These are phyloP conservation scores for Penicillium steckii DNA, from an alignment of 495 filamentous ascomycete genomes.

Conservation along the genomic window DNA sequence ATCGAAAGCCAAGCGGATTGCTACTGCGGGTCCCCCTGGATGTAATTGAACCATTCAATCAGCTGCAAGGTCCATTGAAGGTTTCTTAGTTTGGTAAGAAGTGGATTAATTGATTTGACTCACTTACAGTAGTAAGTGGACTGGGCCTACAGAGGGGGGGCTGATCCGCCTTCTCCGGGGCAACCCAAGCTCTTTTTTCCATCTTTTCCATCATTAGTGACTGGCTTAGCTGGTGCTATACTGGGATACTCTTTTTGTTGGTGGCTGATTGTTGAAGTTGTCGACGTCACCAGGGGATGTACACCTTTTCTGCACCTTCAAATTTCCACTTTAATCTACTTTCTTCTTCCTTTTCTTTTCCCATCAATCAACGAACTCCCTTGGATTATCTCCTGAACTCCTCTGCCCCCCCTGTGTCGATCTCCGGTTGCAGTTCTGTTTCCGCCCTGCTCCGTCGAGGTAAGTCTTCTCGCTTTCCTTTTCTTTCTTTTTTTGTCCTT, in stretches of 20 bases:
- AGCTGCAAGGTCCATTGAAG: not conserved
- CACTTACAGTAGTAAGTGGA: too few species aligned
- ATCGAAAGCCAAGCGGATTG: not conserved
- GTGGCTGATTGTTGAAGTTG: too few species aligned
- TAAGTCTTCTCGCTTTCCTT: constrained; percentile 16
- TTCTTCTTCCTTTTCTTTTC: not conserved
- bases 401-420: constrained; percentile 17
- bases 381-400: not conserved
- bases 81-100: not conserved
- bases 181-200: too few species aligned
- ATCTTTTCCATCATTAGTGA: too few species aligned
- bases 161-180: constrained; percentile 13
- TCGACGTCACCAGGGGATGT: constrained; percentile 37
- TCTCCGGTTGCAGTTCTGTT: constrained; percentile 32
- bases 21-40: not conserved
- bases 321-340: not conserved
- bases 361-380: not conserved
- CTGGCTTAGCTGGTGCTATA: too few species aligned
- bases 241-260: too few species aligned
- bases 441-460: constrained; percentile 33
- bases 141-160: constrained; percentile 1
- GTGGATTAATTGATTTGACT: too few species aligned
- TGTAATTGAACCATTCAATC: not conserved
- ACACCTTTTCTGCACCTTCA: too few species aligned
- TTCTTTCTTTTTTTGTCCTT: constrained; percentile 12